Evolutionary conservation across 2,329 filamentous ascomycete species (phyloP).

Genomic region (Neurospora sp.): DNA sequence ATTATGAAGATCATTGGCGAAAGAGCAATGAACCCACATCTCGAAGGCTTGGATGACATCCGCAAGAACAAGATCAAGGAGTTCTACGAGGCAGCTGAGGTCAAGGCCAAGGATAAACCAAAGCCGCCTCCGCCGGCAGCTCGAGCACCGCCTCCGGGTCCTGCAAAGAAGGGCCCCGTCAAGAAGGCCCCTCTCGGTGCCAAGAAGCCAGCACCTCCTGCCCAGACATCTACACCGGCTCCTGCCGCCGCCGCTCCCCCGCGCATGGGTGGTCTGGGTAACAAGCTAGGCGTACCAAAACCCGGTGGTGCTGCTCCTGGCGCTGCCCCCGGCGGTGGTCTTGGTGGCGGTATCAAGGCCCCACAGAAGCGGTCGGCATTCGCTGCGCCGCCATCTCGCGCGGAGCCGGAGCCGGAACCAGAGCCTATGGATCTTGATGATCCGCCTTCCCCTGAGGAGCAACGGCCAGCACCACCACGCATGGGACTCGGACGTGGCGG

Average conservation of each 20-base stretch:
- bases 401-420: slow-evolving; percentile 35
- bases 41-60: slow-evolving; percentile 91
- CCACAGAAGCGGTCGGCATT: slow-evolving; percentile 45
- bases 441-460: slow-evolving; percentile 18
- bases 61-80: slow-evolving; percentile 94
- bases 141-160: slow-evolving; percentile 37
- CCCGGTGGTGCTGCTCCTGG: slow-evolving; percentile 29
- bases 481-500: slow-evolving; percentile 58
- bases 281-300: slow-evolving; percentile 48
- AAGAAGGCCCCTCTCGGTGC: slow-evolving; percentile 37
- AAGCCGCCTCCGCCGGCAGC: slow-evolving; percentile 62
- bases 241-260: slow-evolving; percentile 47
- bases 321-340: not conserved
- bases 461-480: slow-evolving; percentile 48
- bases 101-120: slow-evolving; percentile 85
- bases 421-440: slow-evolving; percentile 44
- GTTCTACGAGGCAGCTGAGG: slow-evolving; percentile 71
- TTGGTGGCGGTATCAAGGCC: slow-evolving; percentile 44
- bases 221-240: slow-evolving; percentile 40
- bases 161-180: slow-evolving; percentile 35
- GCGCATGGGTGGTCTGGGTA: slow-evolving; percentile 29
- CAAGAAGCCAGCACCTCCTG: slow-evolving; percentile 35
- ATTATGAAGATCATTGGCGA: slow-evolving; percentile 99
- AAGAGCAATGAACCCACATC: slow-evolving; percentile 82
- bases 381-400: slow-evolving; percentile 41